A percentile compares a stretch with the other conserved stretches of the same genome.
Conservation (phyloP, 2,329 filamentous ascomycete species). For the Ceratocystis variospora region DNA sequence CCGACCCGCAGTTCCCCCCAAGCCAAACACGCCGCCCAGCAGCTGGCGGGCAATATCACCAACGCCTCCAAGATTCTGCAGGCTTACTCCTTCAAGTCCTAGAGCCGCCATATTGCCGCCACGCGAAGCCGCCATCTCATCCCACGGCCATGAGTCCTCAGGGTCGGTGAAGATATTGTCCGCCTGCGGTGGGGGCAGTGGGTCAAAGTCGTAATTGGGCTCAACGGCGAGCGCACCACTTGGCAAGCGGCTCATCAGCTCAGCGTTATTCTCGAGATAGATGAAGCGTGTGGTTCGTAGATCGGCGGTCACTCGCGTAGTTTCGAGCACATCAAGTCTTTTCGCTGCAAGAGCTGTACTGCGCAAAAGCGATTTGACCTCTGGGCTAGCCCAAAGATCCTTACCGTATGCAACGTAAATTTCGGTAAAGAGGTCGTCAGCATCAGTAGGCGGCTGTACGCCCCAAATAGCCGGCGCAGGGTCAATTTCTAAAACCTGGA, state of each 20-base stretch:
- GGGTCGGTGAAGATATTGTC: constrained; percentile 39
- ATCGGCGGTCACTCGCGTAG: constrained; percentile 27
- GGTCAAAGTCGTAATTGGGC: constrained; percentile 66
- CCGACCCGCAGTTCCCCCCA: background rate
- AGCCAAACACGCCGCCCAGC: constrained; percentile 16
- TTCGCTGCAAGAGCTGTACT: constrained; percentile 42
- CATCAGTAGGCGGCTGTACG: constrained; percentile 47
- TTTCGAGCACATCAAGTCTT: background rate
- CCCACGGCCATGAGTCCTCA: constrained; percentile 33
- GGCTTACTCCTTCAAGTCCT: constrained; percentile 16
- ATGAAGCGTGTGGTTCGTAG: constrained; percentile 52
- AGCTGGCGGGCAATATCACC: constrained; percentile 16
- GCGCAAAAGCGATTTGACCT: constrained; percentile 53
- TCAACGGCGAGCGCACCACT: constrained; percentile 46
- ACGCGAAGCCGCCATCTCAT: constrained; percentile 11
- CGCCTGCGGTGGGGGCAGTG: constrained; percentile 53
- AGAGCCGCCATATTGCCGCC: background rate
- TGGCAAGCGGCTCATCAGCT: constrained; percentile 57
- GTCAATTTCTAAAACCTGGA: constrained; percentile 66
- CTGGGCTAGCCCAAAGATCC: constrained; percentile 73
- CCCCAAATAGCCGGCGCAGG: constrained; percentile 76
- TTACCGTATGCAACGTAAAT: constrained; percentile 66
- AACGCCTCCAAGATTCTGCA: constrained; percentile 10
- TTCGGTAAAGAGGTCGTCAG: constrained; percentile 53
- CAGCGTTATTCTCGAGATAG: constrained; percentile 60